Evolutionary conservation across 2,329 filamentous ascomycete species (phyloP), one percentile per base, ranked within the genome.

Genomic region (Karstenula rhodostoma): DNA sequence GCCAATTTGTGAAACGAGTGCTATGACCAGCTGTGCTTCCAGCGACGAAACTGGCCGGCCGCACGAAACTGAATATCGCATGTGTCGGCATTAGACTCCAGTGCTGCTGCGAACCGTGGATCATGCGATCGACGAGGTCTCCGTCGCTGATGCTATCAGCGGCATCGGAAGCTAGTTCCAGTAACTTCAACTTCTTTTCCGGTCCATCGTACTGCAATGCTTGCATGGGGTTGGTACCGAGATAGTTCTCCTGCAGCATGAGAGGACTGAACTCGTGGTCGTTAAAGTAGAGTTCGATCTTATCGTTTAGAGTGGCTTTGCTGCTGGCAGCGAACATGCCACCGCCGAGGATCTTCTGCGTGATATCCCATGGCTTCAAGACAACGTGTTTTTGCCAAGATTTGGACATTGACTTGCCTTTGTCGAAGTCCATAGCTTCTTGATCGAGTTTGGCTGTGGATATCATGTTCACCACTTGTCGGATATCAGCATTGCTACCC

Each of bases 391-490:
- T 99, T 82, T 99, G 92, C 95, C 95, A 99, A 1, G 93, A 90
- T 80, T 97, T 97, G 6, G 93, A 93, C 94, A 99, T 97, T 57
- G 90, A 85, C 78, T 97, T 97, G 73, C 92, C 89, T 74, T 96
- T 85, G 70, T 96, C 91, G 70, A 88, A 98, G 72, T 90, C 87
- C 86, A 98, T 90, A 15, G 86, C 86, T 22, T 84, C 83, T 72
- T 93, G 89, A 68, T 97, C 94, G 5, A 99, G 84, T 77, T 97
- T 98, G 51, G 93, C 91, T 0, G 95, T 96, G 0, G 93, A 92
- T 57, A 99, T 85, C 95, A 99, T 99, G 80, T 99, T 99, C 80
- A 99, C 95, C 62, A 98, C 94, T 78, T 98, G 95, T 42, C 95
- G 89, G 65, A 99, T 99, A 75, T 99, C 95, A 58, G 95, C 93